Base-by-base conservation (phyloP, 2,329 filamentous ascomycete species). In the Biscogniauxia marginata region DNA sequence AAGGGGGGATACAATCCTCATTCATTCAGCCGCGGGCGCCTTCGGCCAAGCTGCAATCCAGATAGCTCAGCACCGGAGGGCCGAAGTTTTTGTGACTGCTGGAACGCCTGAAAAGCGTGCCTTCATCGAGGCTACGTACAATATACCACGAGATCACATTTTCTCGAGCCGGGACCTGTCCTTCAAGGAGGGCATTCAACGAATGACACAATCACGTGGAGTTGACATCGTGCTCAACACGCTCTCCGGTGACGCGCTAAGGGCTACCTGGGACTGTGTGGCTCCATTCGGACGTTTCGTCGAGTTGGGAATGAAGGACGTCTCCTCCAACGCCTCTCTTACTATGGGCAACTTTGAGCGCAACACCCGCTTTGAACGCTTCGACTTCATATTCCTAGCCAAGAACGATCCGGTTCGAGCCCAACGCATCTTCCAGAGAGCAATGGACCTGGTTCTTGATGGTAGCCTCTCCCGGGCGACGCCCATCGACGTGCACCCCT, bases 251-350 rank as follows among this genome's bases (percentile, higher is more conserved):
- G 63, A 65, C 1, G 47, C 56, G 2, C 47, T 70, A 1, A 50
- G 56, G 21, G 62, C 66, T 2, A 67, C 71, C 0, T 70, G 66
- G 66, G 56, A 65, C 16, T 71, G 67, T 49, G 55, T 74, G 16
- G 67, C 71, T n/a, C 63, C 62, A 0, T 67, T 66, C 54, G 71
- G 63, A 16, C 55, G 56, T 0, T 65, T 65, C 11, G 51, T 65
- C 23, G 62, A 65, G 49, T 48, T 65, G 21, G 61, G 63, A 22
- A 45, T 58, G 46, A 58, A 58, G 46, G 59, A 61, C 13, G 16
- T 57, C 30, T 50, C 44, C 20, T 20, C 43, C 18, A 56, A 58
- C 6, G 24, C 45, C 4, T 52, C 52, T 24, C 22, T 59, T 11
- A 44, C 45, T 4, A 53, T 61, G 48, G 53, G 55, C 19, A 57